These are phyloP conservation scores for Ormosia emarginata DNA, from an alignment of 306 rosid species.

Conservation along the genomic window DNA sequence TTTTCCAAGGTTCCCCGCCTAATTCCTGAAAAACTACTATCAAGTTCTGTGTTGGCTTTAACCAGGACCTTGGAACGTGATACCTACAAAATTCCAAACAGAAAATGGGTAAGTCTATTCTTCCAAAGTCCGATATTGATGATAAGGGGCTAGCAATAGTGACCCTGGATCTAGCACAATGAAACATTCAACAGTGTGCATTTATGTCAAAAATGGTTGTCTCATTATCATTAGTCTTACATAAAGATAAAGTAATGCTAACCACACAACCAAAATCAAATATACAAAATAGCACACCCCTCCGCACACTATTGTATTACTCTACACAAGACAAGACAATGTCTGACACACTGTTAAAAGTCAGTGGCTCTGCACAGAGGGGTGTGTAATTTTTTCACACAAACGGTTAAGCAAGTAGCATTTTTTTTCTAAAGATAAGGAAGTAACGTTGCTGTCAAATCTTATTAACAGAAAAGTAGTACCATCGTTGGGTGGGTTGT, in stretches of 20 bases:
- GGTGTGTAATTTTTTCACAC: not conserved
- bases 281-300: not conserved
- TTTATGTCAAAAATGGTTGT: not conserved
- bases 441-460: not conserved
- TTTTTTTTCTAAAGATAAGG: conserved; percentile 7
- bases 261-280: not conserved
- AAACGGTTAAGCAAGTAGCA: not conserved
- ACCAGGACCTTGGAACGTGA: conserved; percentile 95
- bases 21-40: conserved; percentile 84
- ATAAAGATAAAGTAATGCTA: not conserved
- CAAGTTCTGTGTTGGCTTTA: conserved; percentile 74
- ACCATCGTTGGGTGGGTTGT: conserved; percentile 93
- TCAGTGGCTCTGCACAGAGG: not conserved
- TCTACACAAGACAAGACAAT: not conserved
- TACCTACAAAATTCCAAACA: conserved; percentile 57
- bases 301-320: not conserved
- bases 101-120: not conserved
- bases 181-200: not conserved
- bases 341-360: not conserved
- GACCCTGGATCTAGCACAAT: not conserved
- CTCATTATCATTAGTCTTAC: not conserved
- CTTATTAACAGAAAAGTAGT: conserved; percentile 2
- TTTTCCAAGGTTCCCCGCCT: conserved; percentile 85
- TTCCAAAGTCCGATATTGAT: not conserved
- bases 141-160: not conserved